Evolutionary conservation across 2,329 filamentous ascomycete genomes (phyloP).

Genomic region (Cryphonectria naterciae): DNA sequence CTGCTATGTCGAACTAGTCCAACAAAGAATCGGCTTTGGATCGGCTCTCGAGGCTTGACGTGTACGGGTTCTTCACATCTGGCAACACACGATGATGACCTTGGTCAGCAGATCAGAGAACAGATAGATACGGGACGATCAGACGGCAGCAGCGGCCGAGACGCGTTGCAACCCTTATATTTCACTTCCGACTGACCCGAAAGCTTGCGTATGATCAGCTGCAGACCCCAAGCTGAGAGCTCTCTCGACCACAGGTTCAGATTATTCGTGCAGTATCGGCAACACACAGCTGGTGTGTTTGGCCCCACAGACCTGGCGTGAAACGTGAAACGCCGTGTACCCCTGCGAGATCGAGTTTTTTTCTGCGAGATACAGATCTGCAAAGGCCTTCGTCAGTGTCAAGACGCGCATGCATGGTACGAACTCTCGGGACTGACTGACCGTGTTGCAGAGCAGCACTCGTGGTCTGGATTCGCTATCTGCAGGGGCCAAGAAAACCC

Average conservation of each 20-base stretch:
- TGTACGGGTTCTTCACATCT: neutral
- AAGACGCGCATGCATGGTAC: neutral
- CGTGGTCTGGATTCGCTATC: slow-evolving; percentile 3
- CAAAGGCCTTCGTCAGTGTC: neutral
- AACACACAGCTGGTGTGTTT: neutral
- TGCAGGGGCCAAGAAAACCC: slow-evolving; percentile 21
- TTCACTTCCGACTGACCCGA: neutral
- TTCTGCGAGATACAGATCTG: neutral
- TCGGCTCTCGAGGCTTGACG: neutral
- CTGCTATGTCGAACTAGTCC: neutral
- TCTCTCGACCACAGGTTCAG: neutral
- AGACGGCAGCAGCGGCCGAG: slow-evolving; percentile 16
- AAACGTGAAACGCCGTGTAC: neutral
- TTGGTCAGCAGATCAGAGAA: neutral
- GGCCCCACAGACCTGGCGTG: neutral
- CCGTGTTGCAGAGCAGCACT: neutral
- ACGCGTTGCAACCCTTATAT: neutral
- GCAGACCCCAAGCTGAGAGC: neutral
- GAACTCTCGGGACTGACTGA: neutral
- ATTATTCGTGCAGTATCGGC: neutral
- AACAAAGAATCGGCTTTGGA: neutral
- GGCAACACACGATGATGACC: neutral
- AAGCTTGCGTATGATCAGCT: neutral
- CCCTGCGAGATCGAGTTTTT: neutral
- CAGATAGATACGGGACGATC: neutral